phyloP scores from a whole-genome alignment of 2,329 filamentous ascomycete species.

The Pseudocercospora macadamiae region DNA sequence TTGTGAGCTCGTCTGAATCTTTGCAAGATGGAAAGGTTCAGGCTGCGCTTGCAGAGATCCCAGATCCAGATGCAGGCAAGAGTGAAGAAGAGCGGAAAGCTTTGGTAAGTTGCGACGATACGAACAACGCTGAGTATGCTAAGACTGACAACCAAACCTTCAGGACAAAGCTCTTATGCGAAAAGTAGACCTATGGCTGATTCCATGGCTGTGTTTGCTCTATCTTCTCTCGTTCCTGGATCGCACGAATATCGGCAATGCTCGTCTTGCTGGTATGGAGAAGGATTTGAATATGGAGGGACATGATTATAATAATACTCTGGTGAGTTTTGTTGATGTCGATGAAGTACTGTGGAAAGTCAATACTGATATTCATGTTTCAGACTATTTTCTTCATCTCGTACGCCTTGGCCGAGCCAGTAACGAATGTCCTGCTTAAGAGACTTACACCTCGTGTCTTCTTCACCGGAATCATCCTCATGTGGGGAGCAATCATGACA shows the following conservation, averaged over 20 bases:
- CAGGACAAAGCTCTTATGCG: conserved; percentile 54
- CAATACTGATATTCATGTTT: background rate
- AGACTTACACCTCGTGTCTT: conserved; percentile 74
- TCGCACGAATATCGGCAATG: conserved; percentile 56
- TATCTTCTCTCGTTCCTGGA: conserved; percentile 65
- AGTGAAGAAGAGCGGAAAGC: conserved; percentile 15
- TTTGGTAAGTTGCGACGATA: background rate
- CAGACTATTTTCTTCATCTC: conserved; percentile 82
- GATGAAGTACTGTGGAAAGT: too few relatives aligned
- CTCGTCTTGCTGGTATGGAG: conserved; percentile 59
- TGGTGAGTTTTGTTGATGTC: conserved; percentile 44
- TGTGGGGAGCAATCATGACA: conserved; percentile 57
- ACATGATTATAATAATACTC: conserved; percentile 70
- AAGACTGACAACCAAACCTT: background rate
- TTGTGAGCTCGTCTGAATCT: conserved; percentile 10
- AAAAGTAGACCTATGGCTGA: conserved; percentile 56
- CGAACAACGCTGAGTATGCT: background rate
- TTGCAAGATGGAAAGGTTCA: background rate
- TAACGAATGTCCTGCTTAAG: conserved; percentile 81
- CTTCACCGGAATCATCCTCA: conserved; percentile 72
- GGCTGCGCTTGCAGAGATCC: background rate
- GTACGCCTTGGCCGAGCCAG: conserved; percentile 76
- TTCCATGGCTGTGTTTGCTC: conserved; percentile 59
- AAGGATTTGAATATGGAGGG: conserved; percentile 65
- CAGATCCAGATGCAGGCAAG: conserved; percentile 18